Percentiles rank a stretch among this genome's conserved stretches.
Conservation (phyloP, 2,329 filamentous ascomycete species). For the Ascochyta rabiei region DNA sequence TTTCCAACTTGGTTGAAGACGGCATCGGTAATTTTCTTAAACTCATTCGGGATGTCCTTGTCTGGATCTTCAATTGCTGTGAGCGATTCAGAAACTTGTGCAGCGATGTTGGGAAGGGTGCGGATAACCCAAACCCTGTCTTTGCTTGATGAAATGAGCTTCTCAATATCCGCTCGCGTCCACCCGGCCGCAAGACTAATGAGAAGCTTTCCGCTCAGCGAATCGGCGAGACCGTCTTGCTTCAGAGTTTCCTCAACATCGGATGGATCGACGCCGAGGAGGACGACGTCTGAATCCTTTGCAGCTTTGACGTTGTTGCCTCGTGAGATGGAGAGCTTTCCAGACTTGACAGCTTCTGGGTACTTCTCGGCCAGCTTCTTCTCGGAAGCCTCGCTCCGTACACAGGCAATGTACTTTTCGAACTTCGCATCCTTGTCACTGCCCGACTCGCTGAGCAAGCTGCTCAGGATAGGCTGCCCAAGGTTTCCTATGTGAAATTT, state of each 20-base stretch:
- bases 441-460: constrained; percentile 34
- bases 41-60: constrained; percentile 18
- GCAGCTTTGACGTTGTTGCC: constrained; percentile 48
- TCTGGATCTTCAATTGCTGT: constrained; percentile 41
- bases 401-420: constrained; percentile 50
- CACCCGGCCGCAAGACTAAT: constrained; percentile 61
- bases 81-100: constrained; percentile 52
- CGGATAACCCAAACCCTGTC: constrained; percentile 44
- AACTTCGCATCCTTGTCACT: constrained; percentile 28
- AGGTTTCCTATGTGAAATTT: constrained; percentile 45
- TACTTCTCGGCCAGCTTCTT: constrained; percentile 44
- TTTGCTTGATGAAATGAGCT: constrained; percentile 33
- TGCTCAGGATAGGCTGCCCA: constrained; percentile 47
- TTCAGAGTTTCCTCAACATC: constrained; percentile 51
- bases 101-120: constrained; percentile 55
- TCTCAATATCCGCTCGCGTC: constrained; percentile 51
- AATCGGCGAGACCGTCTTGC: constrained; percentile 47
- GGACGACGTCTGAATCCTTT: constrained; percentile 48
- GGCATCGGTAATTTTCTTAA: constrained; percentile 23
- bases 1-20: constrained; percentile 36
- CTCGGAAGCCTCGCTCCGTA: constrained; percentile 49
- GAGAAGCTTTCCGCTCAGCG: constrained; percentile 54
- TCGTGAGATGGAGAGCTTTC: constrained; percentile 43
- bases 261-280: constrained; percentile 57
- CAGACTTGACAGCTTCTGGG: constrained; percentile 26